Conservation (phyloP, 768 basidiomycete species). For the Leccinum variicolor region DNA sequence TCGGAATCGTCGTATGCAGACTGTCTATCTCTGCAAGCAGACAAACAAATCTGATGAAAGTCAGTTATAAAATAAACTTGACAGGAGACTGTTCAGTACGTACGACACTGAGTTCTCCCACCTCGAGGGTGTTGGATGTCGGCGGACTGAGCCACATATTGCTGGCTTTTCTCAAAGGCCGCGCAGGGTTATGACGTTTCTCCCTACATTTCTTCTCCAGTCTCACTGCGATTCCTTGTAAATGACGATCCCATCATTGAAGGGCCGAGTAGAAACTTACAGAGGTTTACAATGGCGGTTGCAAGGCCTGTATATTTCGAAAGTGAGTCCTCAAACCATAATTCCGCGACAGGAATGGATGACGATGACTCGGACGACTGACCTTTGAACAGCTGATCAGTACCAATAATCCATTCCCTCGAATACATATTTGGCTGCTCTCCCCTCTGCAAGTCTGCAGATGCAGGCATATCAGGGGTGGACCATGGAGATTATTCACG, state of each 20-base stretch:
- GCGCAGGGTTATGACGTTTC: neutral
- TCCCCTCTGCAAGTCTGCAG: conserved; percentile 18
- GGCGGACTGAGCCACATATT: conserved; percentile 5
- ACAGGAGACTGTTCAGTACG: neutral
- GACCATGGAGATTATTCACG: neutral
- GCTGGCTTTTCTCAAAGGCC: conserved; percentile 7
- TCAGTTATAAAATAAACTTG: neutral
- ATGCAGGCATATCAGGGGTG: neutral
- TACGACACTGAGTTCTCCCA: conserved; percentile 21
- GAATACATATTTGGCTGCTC: conserved; percentile 12
- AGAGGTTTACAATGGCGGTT: conserved; percentile 1
- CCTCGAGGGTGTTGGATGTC: neutral
- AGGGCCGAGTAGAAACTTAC: conserved; percentile 3
- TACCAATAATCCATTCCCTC: conserved; percentile 12
- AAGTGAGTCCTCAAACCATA: neutral
- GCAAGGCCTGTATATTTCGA: conserved; percentile 5
- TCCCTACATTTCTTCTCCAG: conserved; percentile 3
- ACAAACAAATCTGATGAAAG: conserved; percentile 22
- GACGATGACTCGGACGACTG: neutral
- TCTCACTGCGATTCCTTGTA: conserved; percentile 7
- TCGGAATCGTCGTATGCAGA: conserved; percentile 20
- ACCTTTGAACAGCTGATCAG: conserved; percentile 17
- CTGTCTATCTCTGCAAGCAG: conserved; percentile 25
- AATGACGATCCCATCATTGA: neutral
- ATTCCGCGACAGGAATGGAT: neutral